phyloP scores from a whole-genome alignment of 2,329 filamentous ascomycete species.

The Parastagonospora nodorum region DNA sequence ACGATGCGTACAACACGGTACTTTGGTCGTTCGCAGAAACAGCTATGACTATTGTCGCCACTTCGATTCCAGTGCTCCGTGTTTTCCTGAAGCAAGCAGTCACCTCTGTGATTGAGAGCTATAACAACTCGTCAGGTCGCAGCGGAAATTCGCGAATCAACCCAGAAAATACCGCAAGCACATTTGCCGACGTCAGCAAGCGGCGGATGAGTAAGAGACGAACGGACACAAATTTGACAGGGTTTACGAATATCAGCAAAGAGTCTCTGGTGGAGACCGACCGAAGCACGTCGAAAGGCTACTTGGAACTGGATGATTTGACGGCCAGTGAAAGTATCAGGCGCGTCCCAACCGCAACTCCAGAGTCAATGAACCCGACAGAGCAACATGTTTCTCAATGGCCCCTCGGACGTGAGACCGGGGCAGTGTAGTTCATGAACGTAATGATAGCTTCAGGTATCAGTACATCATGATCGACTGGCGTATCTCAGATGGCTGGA shows the following conservation, averaged over 20 bases:
- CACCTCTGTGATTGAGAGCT: conserved; percentile 10
- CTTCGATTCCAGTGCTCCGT: conserved; percentile 15
- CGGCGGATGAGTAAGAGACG: not conserved
- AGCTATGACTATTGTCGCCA: conserved; percentile 15
- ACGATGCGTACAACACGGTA: conserved; percentile 12
- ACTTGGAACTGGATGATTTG: not conserved
- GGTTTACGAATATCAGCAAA: not conserved
- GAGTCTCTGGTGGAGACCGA: not conserved
- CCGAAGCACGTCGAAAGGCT: not conserved
- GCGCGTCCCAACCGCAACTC: not conserved
- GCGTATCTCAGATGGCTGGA: too few species aligned
- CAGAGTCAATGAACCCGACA: not conserved
- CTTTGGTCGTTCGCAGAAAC: conserved; percentile 17
- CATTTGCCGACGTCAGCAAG: not conserved
- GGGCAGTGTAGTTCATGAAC: not conserved
- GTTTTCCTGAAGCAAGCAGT: conserved; percentile 14
- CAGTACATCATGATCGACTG: too few species aligned
- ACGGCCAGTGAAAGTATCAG: not conserved
- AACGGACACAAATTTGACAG: not conserved
- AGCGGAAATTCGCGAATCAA: not conserved
- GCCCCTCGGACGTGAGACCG: not conserved
- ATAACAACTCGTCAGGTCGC: not conserved
- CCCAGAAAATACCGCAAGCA: not conserved
- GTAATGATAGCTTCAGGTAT: too few species aligned
- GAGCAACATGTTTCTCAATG: not conserved